Conservation (phyloP, 164 flowering plant genomes). For the Chimonanthus praecox region DNA sequence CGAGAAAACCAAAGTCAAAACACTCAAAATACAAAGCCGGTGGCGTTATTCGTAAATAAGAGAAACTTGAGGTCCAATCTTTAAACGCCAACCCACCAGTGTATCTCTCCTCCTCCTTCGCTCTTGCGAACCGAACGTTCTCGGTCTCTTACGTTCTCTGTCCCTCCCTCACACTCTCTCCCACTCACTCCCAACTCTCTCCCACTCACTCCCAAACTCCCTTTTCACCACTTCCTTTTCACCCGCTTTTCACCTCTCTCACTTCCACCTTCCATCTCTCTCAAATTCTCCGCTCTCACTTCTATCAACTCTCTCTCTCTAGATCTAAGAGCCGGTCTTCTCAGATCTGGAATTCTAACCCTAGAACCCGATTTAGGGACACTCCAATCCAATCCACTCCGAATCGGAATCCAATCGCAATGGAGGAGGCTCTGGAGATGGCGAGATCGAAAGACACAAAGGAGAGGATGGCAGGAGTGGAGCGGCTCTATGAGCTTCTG, state of each 20-base stretch:
- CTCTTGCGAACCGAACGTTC: not conserved
- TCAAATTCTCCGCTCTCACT: not conserved
- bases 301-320: not conserved
- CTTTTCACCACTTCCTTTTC: not conserved
- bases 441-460: conserved; percentile 94
- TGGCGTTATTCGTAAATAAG: not conserved
- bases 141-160: too few species aligned
- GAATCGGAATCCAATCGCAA: conserved; percentile 9
- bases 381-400: too few species aligned
- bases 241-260: not conserved
- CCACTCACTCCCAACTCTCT: not conserved
- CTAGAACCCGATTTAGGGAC: not conserved
- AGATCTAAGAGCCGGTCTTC: not conserved
- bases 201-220: not conserved
- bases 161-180: not conserved
- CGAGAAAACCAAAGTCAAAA: too few species aligned
- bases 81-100: not conserved
- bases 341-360: not conserved
- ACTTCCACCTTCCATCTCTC: not conserved
- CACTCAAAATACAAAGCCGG: not conserved
- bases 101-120: not conserved
- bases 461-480: conserved; percentile 99
- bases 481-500: conserved; percentile 67
- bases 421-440: conserved; percentile 96
- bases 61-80: not conserved